phyloP scores from a whole-genome alignment of 805 yeast genomes.

The Myxozyma sirexii region DNA sequence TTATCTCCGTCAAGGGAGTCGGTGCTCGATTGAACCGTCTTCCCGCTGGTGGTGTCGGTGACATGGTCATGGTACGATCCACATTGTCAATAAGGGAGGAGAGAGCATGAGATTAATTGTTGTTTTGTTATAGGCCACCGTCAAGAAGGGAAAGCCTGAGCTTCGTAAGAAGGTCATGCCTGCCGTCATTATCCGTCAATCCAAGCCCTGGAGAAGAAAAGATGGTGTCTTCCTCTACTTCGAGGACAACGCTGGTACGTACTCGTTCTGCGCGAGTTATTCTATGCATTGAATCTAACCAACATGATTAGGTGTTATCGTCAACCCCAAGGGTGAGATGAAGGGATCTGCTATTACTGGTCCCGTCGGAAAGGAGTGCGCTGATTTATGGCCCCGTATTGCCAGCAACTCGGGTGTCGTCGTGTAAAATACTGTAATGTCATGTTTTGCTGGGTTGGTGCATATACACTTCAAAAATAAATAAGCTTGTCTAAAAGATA shows the following conservation, averaged over 20 bases:
- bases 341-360: slow-evolving; percentile 99
- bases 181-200: slow-evolving; percentile 98
- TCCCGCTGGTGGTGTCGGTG: slow-evolving; percentile 99
- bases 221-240: slow-evolving; percentile 99
- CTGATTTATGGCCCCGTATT: slow-evolving; percentile 99
- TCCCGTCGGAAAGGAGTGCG: slow-evolving; percentile 99
- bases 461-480: slow-evolving; percentile 13
- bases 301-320: slow-evolving; percentile 78
- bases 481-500: not conserved
- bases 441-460: slow-evolving; percentile 20
- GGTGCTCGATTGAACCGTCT: slow-evolving; percentile 99
- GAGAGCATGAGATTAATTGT: not conserved
- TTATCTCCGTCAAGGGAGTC: slow-evolving; percentile 97
- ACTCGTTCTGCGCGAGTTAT: not conserved
- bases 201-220: slow-evolving; percentile 99
- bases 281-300: not conserved
- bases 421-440: slow-evolving; percentile 60
- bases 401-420: slow-evolving; percentile 99
- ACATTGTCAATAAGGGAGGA: not conserved
- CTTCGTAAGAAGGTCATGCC: slow-evolving; percentile 99
- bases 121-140: slow-evolving; percentile 66
- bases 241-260: slow-evolving; percentile 86
- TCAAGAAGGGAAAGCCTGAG: slow-evolving; percentile 99
- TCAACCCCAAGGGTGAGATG: slow-evolving; percentile 99
- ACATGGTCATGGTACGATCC: slow-evolving; percentile 79